Percentiles rank a stretch among this genome's conserved stretches.
phyloP scores from a whole-genome alignment of 495 filamentous ascomycete genomes.

The Thozetella sp. region DNA sequence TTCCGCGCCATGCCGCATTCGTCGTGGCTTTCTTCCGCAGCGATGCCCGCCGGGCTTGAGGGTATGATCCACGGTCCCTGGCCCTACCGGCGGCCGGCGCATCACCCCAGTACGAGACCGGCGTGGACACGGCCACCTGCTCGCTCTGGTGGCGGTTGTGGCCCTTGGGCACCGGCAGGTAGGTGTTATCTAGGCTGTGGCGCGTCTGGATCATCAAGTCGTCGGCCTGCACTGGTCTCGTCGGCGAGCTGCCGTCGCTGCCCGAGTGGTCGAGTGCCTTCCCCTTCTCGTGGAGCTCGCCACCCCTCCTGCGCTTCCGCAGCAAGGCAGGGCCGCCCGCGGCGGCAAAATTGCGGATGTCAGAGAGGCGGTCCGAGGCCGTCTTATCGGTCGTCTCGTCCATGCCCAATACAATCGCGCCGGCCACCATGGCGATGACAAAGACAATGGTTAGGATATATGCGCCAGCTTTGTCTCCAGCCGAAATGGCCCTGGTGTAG shows the following conservation, averaged over 20 bases:
- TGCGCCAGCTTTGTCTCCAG: slow-evolving; percentile 61
- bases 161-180: background rate
- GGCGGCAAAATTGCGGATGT: background rate
- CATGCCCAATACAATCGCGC: slow-evolving; percentile 32
- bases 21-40: slow-evolving; percentile 1
- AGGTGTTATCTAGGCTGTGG: background rate
- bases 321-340: background rate
- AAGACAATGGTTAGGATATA: slow-evolving; percentile 56
- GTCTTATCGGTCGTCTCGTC: slow-evolving; percentile 25
- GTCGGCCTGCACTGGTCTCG: background rate
- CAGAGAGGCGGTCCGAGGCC: slow-evolving; percentile 4
- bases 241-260: slow-evolving; percentile 2
- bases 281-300: background rate
- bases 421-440: slow-evolving; percentile 27
- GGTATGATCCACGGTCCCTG: background rate
- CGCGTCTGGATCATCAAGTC: slow-evolving; percentile 13
- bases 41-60: background rate
- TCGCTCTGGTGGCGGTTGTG: background rate
- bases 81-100: background rate
- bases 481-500: slow-evolving; percentile 36
- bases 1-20: background rate
- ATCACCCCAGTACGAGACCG: background rate
- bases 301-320: background rate
- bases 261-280: background rate
- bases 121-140: background rate